Evolutionary conservation across 352 stramenopile genomes (phyloP).

Genomic region (Pythium apleroticum): DNA sequence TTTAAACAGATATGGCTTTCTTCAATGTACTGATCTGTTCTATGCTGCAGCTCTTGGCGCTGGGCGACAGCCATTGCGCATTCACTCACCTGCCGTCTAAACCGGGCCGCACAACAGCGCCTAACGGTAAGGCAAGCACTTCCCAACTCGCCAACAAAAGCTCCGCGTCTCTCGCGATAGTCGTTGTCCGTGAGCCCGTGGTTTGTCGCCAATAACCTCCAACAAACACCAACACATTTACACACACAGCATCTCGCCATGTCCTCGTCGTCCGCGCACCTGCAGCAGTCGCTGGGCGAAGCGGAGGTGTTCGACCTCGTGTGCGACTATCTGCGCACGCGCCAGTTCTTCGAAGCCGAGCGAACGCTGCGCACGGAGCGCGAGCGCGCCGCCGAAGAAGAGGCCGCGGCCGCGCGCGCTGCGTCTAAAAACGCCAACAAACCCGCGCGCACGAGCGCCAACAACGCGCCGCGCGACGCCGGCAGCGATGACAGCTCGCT

Average conservation of each 20-base stretch:
- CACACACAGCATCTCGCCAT: conserved; percentile 2
- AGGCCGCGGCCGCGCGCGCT: not conserved
- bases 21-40: conserved; percentile 13
- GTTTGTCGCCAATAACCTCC: not conserved
- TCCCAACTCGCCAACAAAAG: conserved; percentile 10
- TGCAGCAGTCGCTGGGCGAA: conserved; percentile 81
- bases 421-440: conserved; percentile 7
- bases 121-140: not conserved
- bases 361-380: conserved; percentile 70
- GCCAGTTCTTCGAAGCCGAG: conserved; percentile 86
- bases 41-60: not conserved
- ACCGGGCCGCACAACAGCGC: not conserved
- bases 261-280: conserved; percentile 51
- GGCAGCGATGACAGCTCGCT: conserved; percentile 32
- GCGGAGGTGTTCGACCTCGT: conserved; percentile 87
- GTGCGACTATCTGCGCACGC: conserved; percentile 85
- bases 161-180: not conserved
- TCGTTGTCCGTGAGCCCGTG: not conserved
- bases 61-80: too few relatives aligned
- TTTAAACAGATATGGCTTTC: not conserved
- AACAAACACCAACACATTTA: not conserved
- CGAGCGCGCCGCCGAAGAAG: conserved; percentile 36
- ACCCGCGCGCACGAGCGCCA: conserved; percentile 18
- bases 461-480: conserved; percentile 34
- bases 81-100: conserved; percentile 7